These are phyloP conservation scores for Sapria himalayana DNA, from an alignment of 345 rosid species.

Conservation along the genomic window DNA sequence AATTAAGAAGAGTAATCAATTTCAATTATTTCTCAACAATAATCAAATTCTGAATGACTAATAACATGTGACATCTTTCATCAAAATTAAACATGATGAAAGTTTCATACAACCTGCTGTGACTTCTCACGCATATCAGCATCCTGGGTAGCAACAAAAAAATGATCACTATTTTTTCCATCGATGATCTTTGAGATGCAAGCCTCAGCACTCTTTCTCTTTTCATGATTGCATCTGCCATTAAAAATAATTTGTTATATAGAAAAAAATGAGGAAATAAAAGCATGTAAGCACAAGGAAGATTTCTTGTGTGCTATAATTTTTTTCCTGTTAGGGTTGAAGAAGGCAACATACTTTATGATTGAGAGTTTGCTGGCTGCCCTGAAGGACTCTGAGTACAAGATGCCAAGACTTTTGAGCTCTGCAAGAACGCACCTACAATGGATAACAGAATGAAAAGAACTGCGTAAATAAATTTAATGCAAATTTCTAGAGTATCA, in stretches of 20 bases:
- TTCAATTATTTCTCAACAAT: too few relatives aligned
- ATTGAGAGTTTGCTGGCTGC: slow-evolving; percentile 34
- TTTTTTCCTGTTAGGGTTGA: too few relatives aligned
- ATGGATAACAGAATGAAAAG: neutral
- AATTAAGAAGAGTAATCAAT: too few relatives aligned
- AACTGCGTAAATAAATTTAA: neutral
- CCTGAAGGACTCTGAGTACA: slow-evolving; percentile 29
- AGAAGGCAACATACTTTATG: too few relatives aligned
- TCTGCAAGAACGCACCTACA: slow-evolving; percentile 55
- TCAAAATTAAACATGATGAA: too few relatives aligned
- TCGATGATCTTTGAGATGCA: slow-evolving; percentile 56
- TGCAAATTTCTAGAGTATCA: neutral
- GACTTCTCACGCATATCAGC: slow-evolving; percentile 43
- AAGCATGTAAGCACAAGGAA: too few relatives aligned
- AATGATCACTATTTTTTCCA: slow-evolving; percentile 42
- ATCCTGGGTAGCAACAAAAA: slow-evolving; percentile 78
- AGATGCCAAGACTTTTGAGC: slow-evolving; percentile 46
- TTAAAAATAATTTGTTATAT: slow-evolving; percentile 1
- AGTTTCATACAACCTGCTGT: slow-evolving; percentile 46
- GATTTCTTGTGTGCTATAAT: too few relatives aligned
- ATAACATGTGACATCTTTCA: too few relatives aligned
- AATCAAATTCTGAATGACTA: too few relatives aligned
- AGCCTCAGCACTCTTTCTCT: slow-evolving; percentile 32
- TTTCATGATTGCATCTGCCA: slow-evolving; percentile 66
- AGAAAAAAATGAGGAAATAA: too few relatives aligned